Percentiles rank a stretch among this genome's conserved stretches.
Evolutionary conservation across 352 stramenopile genomes (phyloP).

Genomic region (Phytophthora sp.): DNA sequence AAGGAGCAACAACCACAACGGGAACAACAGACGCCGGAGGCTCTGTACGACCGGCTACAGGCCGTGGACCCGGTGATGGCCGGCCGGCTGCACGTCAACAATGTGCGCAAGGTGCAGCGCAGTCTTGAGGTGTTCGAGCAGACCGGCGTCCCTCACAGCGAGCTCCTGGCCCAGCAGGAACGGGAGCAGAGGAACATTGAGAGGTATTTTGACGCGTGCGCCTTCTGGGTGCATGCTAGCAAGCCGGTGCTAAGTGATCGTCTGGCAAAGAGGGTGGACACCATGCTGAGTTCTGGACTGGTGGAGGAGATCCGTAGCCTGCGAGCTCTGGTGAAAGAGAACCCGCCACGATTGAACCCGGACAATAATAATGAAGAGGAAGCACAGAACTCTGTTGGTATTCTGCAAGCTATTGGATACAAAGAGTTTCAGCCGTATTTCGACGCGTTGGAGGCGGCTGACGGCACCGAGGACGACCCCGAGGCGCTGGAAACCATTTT

Average conservation of each 20-base stretch:
- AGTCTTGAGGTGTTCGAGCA: constrained; percentile 88
- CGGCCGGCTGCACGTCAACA: constrained; percentile 80
- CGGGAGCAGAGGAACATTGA: constrained; percentile 51
- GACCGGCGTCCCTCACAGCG: constrained; percentile 78
- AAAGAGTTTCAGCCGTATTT: constrained; percentile 92
- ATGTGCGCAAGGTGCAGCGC: constrained; percentile 87
- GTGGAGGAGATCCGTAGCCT: constrained; percentile 78
- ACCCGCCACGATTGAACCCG: constrained; percentile 46
- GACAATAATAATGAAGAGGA: constrained; percentile 33
- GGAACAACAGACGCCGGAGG: constrained; percentile 47
- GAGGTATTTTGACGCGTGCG: constrained; percentile 78
- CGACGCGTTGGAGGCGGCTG: constrained; percentile 52
- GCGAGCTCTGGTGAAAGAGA: constrained; percentile 51
- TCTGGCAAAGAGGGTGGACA: constrained; percentile 74
- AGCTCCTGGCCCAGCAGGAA: constrained; percentile 67
- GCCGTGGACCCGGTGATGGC: constrained; percentile 88
- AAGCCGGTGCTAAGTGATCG: constrained; percentile 69
- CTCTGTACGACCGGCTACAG: constrained; percentile 65
- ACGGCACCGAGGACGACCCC: constrained; percentile 21
- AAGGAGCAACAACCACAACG: constrained; percentile 26
- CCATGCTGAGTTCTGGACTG: constrained; percentile 81
- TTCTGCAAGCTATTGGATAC: constrained; percentile 90
- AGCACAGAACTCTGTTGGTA: constrained; percentile 63
- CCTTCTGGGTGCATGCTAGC: constrained; percentile 86
- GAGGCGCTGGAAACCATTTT: constrained; percentile 52